A percentile compares a stretch with the other conserved stretches of the same genome.
Evolutionary conservation across 257 asterid genomes (phyloP).

Genomic region (Lycium barbarum): DNA sequence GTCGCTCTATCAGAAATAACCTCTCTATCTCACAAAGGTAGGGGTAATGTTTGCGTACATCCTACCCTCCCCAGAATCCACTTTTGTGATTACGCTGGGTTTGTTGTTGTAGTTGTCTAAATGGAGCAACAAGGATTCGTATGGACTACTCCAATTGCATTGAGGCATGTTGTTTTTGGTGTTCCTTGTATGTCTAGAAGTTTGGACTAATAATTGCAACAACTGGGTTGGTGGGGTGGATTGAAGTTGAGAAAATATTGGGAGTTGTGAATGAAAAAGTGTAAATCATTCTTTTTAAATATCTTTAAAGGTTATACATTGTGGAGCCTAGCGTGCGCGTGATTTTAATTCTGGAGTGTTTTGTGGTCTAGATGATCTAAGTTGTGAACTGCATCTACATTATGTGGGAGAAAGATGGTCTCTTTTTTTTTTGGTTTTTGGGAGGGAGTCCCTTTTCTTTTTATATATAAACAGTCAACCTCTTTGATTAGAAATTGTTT

Average conservation of each 20-base stretch:
- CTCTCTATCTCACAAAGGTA: no score
- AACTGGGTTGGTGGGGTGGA: neutral
- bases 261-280: neutral
- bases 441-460: neutral
- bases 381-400: neutral
- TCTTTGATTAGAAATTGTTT: neutral
- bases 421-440: neutral
- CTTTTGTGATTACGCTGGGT: no score
- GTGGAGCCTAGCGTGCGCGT: neutral
- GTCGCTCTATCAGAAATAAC: no score
- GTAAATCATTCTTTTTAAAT: neutral
- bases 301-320: neutral
- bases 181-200: neutral
- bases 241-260: neutral
- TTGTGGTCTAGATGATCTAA: slow-evolving; percentile 17
- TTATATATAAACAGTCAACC: neutral
- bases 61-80: no score
- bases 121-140: neutral
- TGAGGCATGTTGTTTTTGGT: slow-evolving; percentile 6
- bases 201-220: neutral
- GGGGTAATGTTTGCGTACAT: no score
- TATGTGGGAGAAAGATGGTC: neutral
- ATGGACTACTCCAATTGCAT: neutral
- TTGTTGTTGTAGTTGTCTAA: neutral
- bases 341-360: neutral